Percentiles rank a stretch among this genome's conserved stretches.
Evolutionary conservation across 331 rosid genomes (phyloP).

Genomic region (Dryas integrifolia): DNA sequence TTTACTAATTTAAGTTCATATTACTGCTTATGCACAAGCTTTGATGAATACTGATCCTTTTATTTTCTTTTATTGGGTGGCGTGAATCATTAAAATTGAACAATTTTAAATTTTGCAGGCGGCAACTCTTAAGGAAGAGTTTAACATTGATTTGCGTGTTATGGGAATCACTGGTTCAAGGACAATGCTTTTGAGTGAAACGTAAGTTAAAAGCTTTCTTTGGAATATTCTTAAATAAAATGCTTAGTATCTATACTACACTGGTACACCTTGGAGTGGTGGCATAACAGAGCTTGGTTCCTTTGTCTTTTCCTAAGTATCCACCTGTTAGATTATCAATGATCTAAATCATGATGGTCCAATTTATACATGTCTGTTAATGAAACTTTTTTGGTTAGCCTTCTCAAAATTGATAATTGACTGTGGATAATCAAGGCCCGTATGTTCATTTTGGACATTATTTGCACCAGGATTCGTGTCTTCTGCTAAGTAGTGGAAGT

Average conservation of each 20-base stretch:
- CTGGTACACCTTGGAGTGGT: neutral
- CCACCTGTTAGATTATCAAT: neutral
- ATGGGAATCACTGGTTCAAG: conserved; percentile 76
- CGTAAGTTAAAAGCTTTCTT: conserved; percentile 51
- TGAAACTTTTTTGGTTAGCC: neutral
- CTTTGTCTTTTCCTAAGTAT: neutral
- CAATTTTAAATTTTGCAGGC: conserved; percentile 45
- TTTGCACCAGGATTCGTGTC: neutral
- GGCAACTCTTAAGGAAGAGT: conserved; percentile 77
- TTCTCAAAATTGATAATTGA: neutral
- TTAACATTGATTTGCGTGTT: conserved; percentile 89
- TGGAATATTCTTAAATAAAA: conserved; percentile 9
- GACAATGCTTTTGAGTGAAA: conserved; percentile 70
- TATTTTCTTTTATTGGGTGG: neutral
- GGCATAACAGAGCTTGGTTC: neutral
- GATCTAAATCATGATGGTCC: neutral
- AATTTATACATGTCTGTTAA: neutral
- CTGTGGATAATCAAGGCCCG: neutral
- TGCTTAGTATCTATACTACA: neutral
- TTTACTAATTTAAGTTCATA: neutral
- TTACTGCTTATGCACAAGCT: neutral
- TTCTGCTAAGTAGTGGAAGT: neutral
- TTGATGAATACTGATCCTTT: neutral
- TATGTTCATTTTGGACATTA: neutral
- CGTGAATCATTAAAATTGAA: neutral